A percentile compares a stretch with the other conserved stretches of the same genome.
Conservation (phyloP, 2,329 filamentous ascomycete genomes). For the Neurospora sp. region DNA sequence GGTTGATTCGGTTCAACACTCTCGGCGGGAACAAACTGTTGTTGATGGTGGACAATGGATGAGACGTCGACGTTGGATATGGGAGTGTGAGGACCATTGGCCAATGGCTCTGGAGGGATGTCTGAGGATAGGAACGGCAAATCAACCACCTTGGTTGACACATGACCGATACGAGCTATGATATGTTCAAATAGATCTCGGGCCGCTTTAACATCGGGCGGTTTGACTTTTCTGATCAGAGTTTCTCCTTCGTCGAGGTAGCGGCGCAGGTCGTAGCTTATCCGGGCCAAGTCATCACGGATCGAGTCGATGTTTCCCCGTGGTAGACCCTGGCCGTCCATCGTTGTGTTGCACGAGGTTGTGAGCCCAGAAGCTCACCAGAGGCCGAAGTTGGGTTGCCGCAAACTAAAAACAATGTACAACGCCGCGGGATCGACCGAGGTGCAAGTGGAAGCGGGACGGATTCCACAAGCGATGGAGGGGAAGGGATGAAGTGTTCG, state of each 20-base stretch:
- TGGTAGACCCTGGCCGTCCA: conserved; percentile 12
- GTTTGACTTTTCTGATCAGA: conserved; percentile 14
- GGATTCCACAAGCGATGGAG: not conserved
- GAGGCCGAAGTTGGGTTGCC: not conserved
- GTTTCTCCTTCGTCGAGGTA: conserved; percentile 13
- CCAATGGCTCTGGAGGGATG: conserved; percentile 3
- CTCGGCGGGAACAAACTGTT: not conserved
- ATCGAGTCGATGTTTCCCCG: conserved; percentile 14
- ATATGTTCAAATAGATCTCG: conserved; percentile 14
- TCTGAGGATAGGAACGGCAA: conserved; percentile 6
- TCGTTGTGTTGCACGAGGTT: conserved; percentile 13
- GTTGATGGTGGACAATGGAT: conserved; percentile 1
- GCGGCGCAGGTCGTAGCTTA: conserved; percentile 11
- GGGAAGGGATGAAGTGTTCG: not conserved
- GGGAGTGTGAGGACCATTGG: conserved; percentile 8
- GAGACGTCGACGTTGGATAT: conserved; percentile 6
- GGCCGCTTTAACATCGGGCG: conserved; percentile 14
- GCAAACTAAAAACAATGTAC: not conserved
- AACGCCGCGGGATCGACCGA: not conserved
- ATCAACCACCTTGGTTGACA: conserved; percentile 7
- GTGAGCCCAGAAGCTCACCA: conserved; percentile 1
- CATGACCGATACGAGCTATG: conserved; percentile 13
- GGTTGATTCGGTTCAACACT: not conserved
- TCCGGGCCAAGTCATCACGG: conserved; percentile 13
- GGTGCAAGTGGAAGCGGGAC: not conserved